Percentiles rank a stretch among this genome's conserved stretches.
phyloP scores from a whole-genome alignment of 116 monocot genomes.

The Papilionanthe hybrid region DNA sequence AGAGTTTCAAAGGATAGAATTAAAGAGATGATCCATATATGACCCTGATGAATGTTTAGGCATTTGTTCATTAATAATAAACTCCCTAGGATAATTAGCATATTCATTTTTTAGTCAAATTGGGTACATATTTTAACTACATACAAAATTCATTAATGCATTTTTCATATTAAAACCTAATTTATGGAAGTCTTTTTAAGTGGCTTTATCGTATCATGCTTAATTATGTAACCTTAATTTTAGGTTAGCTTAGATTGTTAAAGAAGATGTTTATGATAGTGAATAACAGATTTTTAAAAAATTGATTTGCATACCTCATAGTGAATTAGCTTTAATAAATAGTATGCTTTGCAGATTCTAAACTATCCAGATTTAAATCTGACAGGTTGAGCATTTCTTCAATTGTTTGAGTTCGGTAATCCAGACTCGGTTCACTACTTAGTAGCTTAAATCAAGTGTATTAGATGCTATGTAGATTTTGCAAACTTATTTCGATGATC shows the following conservation, averaged over 20 bases:
- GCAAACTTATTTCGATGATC: background rate
- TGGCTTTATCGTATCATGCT: no score
- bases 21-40: no score
- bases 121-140: no score
- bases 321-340: background rate
- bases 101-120: no score
- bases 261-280: background rate
- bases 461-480: background rate
- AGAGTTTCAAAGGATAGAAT: background rate
- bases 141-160: no score
- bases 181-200: no score
- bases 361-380: background rate
- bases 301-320: background rate
- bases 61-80: no score
- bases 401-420: background rate
- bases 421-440: background rate
- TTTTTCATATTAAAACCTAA: no score
- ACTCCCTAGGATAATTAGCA: no score
- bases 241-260: background rate
- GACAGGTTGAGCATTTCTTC: background rate
- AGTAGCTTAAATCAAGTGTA: background rate
- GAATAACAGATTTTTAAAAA: background rate
- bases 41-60: no score
- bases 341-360: background rate
- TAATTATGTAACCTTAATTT: background rate